Evolutionary conservation across 768 basidiomycete species (phyloP).

Genomic region (Myochromella boudieri): DNA sequence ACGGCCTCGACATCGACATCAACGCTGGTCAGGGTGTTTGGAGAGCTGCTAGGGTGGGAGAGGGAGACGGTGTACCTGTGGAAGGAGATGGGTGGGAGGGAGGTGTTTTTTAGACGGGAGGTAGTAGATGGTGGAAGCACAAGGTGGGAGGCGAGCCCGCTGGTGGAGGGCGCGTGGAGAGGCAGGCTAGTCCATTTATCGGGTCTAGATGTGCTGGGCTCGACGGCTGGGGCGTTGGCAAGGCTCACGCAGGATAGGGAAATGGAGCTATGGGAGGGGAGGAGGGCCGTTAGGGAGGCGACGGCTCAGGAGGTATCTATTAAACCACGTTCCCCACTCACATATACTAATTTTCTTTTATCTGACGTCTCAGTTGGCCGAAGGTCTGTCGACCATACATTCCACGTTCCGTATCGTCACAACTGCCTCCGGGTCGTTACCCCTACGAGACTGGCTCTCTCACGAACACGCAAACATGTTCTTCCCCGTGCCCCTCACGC

Average conservation of each 20-base stretch:
- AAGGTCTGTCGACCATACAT: slow-evolving; percentile 48
- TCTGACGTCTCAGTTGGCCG: slow-evolving; percentile 19
- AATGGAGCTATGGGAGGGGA: slow-evolving; percentile 63
- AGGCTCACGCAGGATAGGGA: slow-evolving; percentile 62
- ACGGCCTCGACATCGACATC: slow-evolving; percentile 64
- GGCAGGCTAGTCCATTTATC: slow-evolving; percentile 59
- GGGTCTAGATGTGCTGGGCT: slow-evolving; percentile 63
- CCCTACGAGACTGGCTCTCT: slow-evolving; percentile 68
- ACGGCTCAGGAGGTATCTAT: slow-evolving; percentile 41
- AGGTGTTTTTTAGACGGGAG: slow-evolving; percentile 61
- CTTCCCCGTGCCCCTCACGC: slow-evolving; percentile 58
- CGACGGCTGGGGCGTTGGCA: slow-evolving; percentile 63
- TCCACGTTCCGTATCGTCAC: slow-evolving; percentile 61
- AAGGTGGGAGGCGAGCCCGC: slow-evolving; percentile 45
- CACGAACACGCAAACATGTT: slow-evolving; percentile 74
- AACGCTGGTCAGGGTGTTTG: slow-evolving; percentile 54
- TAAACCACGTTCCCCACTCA: background rate
- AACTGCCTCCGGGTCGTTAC: slow-evolving; percentile 62
- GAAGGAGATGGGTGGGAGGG: slow-evolving; percentile 67
- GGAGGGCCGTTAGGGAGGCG: slow-evolving; percentile 53
- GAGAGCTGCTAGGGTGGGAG: slow-evolving; percentile 59
- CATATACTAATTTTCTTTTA: background rate
- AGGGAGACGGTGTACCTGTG: slow-evolving; percentile 62
- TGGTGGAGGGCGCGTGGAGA: slow-evolving; percentile 59
- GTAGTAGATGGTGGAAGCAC: slow-evolving; percentile 60